Conservation (phyloP, 2,329 filamentous ascomycete species). For the Cylindrodendrum hubeiense region DNA sequence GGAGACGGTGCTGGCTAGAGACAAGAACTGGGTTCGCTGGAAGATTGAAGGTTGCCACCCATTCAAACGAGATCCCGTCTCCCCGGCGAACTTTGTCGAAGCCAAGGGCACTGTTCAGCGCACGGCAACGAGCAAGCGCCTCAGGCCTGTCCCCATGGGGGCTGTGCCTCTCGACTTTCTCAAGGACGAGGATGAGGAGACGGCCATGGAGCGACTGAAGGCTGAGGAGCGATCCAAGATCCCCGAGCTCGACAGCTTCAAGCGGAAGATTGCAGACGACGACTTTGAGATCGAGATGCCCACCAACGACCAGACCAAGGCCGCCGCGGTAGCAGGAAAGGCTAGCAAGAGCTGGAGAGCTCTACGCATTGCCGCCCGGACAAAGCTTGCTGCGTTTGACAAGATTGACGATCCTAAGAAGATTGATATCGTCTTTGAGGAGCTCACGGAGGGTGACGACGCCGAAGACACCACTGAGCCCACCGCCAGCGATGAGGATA, state of each 20-base stretch:
- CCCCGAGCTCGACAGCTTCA: constrained; percentile 78
- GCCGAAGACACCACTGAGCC: constrained; percentile 50
- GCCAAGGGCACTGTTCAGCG: constrained; percentile 76
- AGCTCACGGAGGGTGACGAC: constrained; percentile 56
- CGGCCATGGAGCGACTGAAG: constrained; percentile 78
- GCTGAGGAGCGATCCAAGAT: constrained; percentile 72
- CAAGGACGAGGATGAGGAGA: constrained; percentile 69
- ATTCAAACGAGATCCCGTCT: constrained; percentile 82
- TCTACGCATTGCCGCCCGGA: constrained; percentile 81
- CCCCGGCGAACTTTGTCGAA: constrained; percentile 75
- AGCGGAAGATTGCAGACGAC: constrained; percentile 79
- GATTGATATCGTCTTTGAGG: constrained; percentile 68
- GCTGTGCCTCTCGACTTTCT: constrained; percentile 85
- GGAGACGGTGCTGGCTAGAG: constrained; percentile 92
- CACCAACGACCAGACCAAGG: constrained; percentile 69
- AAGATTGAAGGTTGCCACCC: constrained; percentile 94
- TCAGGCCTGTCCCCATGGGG: constrained; percentile 77
- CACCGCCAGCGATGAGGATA: constrained; percentile 47
- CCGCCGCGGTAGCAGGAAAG: constrained; percentile 74
- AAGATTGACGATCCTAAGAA: constrained; percentile 88
- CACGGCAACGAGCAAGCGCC: constrained; percentile 76
- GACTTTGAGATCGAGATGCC: constrained; percentile 91
- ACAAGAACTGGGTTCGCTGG: constrained; percentile 99
- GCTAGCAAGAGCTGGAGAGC: constrained; percentile 93
- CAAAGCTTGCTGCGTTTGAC: constrained; percentile 83